Evolutionary conservation across 345 rosid genomes (phyloP).

Genomic region (Ailanthus altissimus): DNA sequence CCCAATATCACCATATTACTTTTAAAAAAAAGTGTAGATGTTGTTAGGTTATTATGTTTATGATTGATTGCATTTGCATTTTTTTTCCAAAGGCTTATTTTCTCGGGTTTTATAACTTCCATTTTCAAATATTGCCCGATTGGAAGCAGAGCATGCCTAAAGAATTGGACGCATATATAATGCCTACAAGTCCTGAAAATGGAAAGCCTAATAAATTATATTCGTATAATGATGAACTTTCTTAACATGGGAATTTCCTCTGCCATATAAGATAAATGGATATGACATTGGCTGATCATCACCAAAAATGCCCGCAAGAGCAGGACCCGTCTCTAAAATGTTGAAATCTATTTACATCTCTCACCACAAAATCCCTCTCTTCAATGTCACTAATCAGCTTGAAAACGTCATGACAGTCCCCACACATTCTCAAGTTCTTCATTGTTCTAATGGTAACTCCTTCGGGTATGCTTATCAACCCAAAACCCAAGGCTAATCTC

Average conservation of each 20-base stretch:
- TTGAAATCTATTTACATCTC: constrained; percentile 81
- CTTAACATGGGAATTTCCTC: background rate
- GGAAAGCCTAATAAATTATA: background rate
- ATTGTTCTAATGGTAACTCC: constrained; percentile 53
- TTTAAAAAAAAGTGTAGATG: too few relatives aligned
- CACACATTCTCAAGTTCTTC: constrained; percentile 78
- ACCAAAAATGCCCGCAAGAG: constrained; percentile 70
- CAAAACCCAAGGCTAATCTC: constrained; percentile 67
- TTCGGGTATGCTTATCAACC: constrained; percentile 46
- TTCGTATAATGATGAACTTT: background rate
- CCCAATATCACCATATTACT: too few relatives aligned
- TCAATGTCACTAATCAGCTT: constrained; percentile 63
- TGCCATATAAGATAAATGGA: background rate
- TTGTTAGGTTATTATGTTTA: too few relatives aligned
- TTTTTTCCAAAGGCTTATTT: too few relatives aligned
- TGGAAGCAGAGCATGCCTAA: background rate
- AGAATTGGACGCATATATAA: background rate
- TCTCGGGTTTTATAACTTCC: too few relatives aligned
- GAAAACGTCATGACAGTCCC: constrained; percentile 72
- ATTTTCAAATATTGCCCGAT: too few relatives aligned
- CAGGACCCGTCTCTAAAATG: constrained; percentile 58
- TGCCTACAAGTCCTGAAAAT: too few relatives aligned
- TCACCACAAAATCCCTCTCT: constrained; percentile 59
- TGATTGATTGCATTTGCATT: too few relatives aligned
- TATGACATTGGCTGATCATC: constrained; percentile 13